These are phyloP conservation scores for Lichtheimia hyalospora DNA, from an alignment of 371 early-diverging fungal genomes.

Conservation along the genomic window DNA sequence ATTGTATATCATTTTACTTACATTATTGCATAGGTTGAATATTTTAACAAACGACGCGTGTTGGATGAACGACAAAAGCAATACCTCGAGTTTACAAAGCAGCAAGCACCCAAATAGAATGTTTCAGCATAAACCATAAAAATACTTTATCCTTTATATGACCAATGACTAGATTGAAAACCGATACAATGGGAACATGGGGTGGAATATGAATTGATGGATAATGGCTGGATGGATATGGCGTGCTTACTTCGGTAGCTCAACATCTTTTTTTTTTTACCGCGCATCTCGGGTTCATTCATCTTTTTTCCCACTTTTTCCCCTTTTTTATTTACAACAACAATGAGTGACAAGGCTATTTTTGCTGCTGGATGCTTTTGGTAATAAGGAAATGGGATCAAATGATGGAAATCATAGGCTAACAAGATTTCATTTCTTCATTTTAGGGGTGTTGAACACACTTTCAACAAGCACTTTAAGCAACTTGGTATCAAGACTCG, in stretches of 20 bases:
- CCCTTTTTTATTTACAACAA: not conserved
- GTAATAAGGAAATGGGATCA: constrained; percentile 7
- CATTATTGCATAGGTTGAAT: constrained; percentile 36
- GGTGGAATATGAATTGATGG: too few species aligned
- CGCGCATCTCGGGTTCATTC: too few species aligned
- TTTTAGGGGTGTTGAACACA: constrained; percentile 87
- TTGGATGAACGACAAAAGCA: constrained; percentile 46
- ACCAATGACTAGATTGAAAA: too few species aligned
- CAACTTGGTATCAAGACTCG: constrained; percentile 58
- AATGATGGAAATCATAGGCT: not conserved
- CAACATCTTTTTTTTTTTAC: too few species aligned
- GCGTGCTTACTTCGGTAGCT: too few species aligned
- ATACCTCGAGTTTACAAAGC: constrained; percentile 43
- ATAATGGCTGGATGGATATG: too few species aligned
- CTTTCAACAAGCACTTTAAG: constrained; percentile 62
- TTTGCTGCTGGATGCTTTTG: constrained; percentile 33
- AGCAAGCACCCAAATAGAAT: constrained; percentile 33
- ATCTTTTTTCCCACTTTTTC: not conserved
- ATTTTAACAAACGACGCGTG: constrained; percentile 54
- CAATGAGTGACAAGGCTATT: constrained; percentile 16
- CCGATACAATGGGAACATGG: too few species aligned
- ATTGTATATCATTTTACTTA: not conserved
- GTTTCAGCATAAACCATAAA: not conserved
- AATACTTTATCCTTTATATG: not conserved
- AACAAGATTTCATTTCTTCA: too few species aligned